These are phyloP conservation scores for Mycena rebaudengoi DNA, from an alignment of 768 basidiomycete genomes.

Conservation along the genomic window DNA sequence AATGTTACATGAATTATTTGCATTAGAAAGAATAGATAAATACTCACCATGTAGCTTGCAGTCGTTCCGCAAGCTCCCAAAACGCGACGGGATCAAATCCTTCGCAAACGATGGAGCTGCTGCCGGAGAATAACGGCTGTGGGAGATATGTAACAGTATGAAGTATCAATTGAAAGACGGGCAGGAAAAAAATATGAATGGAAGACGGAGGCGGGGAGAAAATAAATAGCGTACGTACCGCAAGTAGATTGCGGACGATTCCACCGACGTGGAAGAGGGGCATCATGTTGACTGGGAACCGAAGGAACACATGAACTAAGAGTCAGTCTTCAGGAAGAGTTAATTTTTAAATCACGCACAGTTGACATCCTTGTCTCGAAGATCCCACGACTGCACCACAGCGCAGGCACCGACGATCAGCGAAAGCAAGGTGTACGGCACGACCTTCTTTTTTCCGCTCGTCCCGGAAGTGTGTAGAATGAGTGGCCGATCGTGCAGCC, in stretches of 20 bases:
- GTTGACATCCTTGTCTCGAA: conserved; percentile 51
- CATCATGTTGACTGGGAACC: conserved; percentile 55
- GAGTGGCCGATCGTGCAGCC: conserved; percentile 55
- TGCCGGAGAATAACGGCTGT: conserved; percentile 57
- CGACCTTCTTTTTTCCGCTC: conserved; percentile 63
- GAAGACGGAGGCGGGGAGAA: no score
- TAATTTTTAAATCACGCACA: conserved; percentile 33
- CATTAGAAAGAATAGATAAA: neutral
- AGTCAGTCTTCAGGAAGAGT: neutral
- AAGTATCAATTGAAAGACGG: no score
- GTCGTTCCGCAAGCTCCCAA: conserved; percentile 49
- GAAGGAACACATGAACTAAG: no score
- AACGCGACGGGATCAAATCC: conserved; percentile 63
- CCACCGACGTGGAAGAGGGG: conserved; percentile 70
- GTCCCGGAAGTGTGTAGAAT: conserved; percentile 69
- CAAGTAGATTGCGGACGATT: conserved; percentile 63
- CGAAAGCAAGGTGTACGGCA: conserved; percentile 53
- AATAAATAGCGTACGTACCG: conserved; percentile 25
- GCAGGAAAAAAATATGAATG: no score
- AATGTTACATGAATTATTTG: neutral
- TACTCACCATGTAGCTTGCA: conserved; percentile 59
- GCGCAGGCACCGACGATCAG: conserved; percentile 55
- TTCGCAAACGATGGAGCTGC: conserved; percentile 60
- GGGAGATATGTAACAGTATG: neutral
- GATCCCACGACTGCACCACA: conserved; percentile 53